These are phyloP conservation scores for Penicillium flavigenum DNA, from an alignment of 495 filamentous ascomycete species.

Conservation along the genomic window DNA sequence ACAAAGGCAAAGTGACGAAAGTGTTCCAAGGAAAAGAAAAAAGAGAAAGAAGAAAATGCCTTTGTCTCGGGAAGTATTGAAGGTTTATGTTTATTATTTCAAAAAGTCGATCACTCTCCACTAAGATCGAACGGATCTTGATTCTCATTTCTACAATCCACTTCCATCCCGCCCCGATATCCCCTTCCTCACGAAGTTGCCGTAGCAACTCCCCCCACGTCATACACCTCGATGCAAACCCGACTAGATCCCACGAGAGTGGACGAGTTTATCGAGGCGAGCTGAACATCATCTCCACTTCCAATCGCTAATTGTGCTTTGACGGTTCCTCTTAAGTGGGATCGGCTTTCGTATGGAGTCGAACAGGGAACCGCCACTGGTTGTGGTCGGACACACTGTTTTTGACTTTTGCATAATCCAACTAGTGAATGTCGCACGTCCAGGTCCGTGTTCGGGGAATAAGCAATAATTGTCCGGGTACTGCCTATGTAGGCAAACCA, in stretches of 20 bases:
- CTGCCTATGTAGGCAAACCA: no score
- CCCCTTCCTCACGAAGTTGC: conserved; percentile 28
- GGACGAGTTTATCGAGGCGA: conserved; percentile 17
- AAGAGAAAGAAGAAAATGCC: conserved; percentile 6
- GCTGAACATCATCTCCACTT: conserved; percentile 23
- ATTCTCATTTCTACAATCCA: conserved; percentile 20
- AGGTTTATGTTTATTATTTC: conserved; percentile 12
- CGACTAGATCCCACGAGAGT: neutral
- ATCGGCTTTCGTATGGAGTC: conserved; percentile 1
- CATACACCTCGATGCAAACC: conserved; percentile 19
- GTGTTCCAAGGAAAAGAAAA: conserved; percentile 4
- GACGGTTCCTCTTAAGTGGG: neutral
- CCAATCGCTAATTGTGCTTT: neutral
- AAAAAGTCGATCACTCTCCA: conserved; percentile 21
- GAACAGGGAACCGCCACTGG: neutral
- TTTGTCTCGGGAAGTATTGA: conserved; percentile 12
- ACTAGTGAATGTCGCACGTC: conserved; percentile 10
- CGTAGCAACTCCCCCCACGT: conserved; percentile 38
- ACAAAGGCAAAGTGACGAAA: conserved; percentile 6
- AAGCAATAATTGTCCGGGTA: conserved; percentile 3
- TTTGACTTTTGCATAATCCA: conserved; percentile 5
- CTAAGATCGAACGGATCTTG: conserved; percentile 23
- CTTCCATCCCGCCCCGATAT: conserved; percentile 3
- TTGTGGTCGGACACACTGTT: neutral
- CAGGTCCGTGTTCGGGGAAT: neutral